Conservation (phyloP, 768 basidiomycete genomes). For the Hebeloma cylindrosporum region DNA sequence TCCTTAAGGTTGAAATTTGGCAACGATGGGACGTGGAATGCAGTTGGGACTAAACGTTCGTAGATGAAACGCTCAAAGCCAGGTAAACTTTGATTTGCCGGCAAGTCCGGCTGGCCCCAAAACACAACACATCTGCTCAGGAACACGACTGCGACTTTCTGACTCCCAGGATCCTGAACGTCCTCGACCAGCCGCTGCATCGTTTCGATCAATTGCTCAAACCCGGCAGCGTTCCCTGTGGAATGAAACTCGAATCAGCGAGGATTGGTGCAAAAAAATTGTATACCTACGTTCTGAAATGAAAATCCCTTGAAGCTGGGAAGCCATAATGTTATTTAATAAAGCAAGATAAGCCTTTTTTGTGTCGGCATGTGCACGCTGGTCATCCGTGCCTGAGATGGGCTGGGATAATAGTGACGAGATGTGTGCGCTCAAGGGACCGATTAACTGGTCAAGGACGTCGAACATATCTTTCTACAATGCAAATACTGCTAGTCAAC, state of each 20-base stretch:
- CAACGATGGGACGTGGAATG: slow-evolving; percentile 77
- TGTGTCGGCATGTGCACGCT: slow-evolving; percentile 72
- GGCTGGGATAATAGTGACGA: slow-evolving; percentile 78
- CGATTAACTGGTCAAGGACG: slow-evolving; percentile 87
- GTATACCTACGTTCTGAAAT: slow-evolving; percentile 76
- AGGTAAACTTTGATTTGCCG: slow-evolving; percentile 52
- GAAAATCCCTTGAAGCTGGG: slow-evolving; percentile 82
- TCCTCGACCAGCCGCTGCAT: slow-evolving; percentile 76
- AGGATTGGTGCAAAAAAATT: background rate
- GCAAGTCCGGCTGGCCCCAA: slow-evolving; percentile 64
- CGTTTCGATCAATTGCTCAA: slow-evolving; percentile 74
- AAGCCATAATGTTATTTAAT: slow-evolving; percentile 75
- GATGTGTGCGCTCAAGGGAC: slow-evolving; percentile 84
- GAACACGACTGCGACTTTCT: slow-evolving; percentile 81
- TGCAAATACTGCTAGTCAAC: slow-evolving; percentile 2
- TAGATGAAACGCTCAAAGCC: slow-evolving; percentile 95
- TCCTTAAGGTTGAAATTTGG: slow-evolving; percentile 87
- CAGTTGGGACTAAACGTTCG: slow-evolving; percentile 76
- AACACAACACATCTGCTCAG: slow-evolving; percentile 63
- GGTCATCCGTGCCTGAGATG: slow-evolving; percentile 84
- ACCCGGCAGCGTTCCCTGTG: slow-evolving; percentile 51
- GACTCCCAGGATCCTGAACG: slow-evolving; percentile 68
- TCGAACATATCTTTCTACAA: slow-evolving; percentile 77
- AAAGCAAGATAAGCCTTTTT: slow-evolving; percentile 87
- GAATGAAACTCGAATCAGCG: background rate